Conservation (phyloP, 106 monocot species). For the Alisma plantagoaquatica region DNA sequence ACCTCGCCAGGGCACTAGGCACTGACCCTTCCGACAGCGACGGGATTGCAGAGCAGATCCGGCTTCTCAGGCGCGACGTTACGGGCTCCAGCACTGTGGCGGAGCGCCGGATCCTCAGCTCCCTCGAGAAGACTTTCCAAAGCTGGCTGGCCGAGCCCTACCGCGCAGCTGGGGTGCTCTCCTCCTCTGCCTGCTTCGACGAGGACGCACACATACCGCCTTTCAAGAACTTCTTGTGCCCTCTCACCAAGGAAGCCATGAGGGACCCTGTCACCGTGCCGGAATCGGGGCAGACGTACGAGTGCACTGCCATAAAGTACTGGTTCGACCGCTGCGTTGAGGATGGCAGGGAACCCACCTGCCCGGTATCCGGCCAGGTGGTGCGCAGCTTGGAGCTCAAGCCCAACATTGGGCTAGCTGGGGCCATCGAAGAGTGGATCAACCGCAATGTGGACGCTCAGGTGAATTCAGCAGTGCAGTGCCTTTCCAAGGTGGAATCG, state of each 20-base stretch:
- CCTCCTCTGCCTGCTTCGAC: slow-evolving; percentile 10
- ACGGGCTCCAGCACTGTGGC: slow-evolving; percentile 10
- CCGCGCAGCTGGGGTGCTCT: not conserved
- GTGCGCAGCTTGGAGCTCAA: slow-evolving; percentile 25
- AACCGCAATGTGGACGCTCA: slow-evolving; percentile 42
- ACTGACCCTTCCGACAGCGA: slow-evolving; percentile 14
- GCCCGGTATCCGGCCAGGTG: slow-evolving; percentile 45
- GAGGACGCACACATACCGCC: slow-evolving; percentile 37
- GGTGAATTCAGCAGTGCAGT: slow-evolving; percentile 28
- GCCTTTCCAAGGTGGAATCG: slow-evolving; percentile 10
- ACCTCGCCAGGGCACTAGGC: slow-evolving; percentile 35
- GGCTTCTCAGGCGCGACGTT: slow-evolving; percentile 19
- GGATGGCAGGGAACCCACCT: slow-evolving; percentile 44
- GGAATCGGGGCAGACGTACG: slow-evolving; percentile 53
- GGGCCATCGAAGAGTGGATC: slow-evolving; percentile 63
- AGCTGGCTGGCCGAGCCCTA: slow-evolving; percentile 26
- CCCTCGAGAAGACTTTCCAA: slow-evolving; percentile 35
- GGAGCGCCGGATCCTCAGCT: slow-evolving; percentile 36
- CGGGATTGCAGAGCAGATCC: slow-evolving; percentile 25
- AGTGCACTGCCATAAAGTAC: slow-evolving; percentile 39
- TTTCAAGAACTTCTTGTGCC: slow-evolving; percentile 41
- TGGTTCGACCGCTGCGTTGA: slow-evolving; percentile 56
- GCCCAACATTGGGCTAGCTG: slow-evolving; percentile 52
- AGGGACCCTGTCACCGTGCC: slow-evolving; percentile 44
- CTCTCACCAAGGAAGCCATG: slow-evolving; percentile 63